These are phyloP conservation scores for Parmelia sp. DNA, from an alignment of 495 filamentous ascomycete species.

Conservation along the genomic window DNA sequence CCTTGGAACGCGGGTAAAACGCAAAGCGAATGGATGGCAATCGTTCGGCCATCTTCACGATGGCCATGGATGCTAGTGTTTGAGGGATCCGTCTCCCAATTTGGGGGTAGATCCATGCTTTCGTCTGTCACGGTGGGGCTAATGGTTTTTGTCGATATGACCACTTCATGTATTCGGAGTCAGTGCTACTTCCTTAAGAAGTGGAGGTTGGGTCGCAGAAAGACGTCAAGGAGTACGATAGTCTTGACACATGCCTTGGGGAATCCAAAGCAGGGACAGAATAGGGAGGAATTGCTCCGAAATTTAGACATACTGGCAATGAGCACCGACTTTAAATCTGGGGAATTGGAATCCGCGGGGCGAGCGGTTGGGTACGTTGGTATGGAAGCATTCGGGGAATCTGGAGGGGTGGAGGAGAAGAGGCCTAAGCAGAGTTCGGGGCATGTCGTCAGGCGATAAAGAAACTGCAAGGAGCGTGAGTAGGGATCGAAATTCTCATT, in stretches of 20 bases:
- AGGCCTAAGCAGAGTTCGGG: slow-evolving; percentile 77
- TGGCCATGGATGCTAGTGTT: slow-evolving; percentile 44
- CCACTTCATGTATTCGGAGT: slow-evolving; percentile 38
- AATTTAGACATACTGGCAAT: slow-evolving; percentile 42
- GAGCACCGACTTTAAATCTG: slow-evolving; percentile 55
- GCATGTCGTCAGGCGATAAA: slow-evolving; percentile 71
- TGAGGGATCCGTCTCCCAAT: slow-evolving; percentile 46
- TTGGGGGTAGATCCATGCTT: slow-evolving; percentile 65
- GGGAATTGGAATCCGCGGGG: slow-evolving; percentile 41
- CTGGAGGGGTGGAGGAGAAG: slow-evolving; percentile 54
- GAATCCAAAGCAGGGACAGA: neutral
- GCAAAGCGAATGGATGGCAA: slow-evolving; percentile 76
- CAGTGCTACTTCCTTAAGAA: neutral
- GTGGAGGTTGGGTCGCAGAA: neutral
- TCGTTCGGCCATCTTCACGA: slow-evolving; percentile 62
- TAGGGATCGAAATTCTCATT: neutral
- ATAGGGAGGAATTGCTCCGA: neutral
- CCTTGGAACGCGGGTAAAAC: slow-evolving; percentile 70
- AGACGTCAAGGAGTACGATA: neutral
- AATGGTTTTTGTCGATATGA: slow-evolving; percentile 65
- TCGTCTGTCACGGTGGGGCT: slow-evolving; percentile 60
- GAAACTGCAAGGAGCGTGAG: slow-evolving; percentile 50
- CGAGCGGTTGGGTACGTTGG: slow-evolving; percentile 42
- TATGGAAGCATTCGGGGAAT: slow-evolving; percentile 38
- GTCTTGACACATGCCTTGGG: neutral